Conservation (phyloP, 306 rosid genomes). For the Oemleria cerasiformis region DNA sequence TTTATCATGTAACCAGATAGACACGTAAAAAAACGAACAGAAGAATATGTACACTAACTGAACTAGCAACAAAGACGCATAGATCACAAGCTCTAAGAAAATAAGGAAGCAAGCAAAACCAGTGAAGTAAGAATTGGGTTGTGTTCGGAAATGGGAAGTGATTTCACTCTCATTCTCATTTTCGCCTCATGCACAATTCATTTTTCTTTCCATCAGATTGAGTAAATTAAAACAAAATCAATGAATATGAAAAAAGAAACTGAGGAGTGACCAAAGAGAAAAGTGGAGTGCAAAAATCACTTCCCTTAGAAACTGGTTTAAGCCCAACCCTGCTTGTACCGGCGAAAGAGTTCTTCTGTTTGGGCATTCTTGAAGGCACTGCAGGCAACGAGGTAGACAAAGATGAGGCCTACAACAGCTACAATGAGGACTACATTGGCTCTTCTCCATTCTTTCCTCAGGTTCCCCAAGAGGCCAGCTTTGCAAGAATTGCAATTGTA, state of each 20-base stretch:
- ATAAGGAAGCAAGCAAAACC: no score
- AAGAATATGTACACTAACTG: constrained; percentile 19
- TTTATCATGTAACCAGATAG: background rate
- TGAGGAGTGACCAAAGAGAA: no score
- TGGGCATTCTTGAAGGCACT: constrained; percentile 93
- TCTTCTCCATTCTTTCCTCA: constrained; percentile 80
- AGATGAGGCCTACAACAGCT: constrained; percentile 67
- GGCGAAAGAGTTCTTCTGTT: constrained; percentile 76
- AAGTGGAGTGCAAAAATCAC: no score
- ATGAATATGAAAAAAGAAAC: no score
- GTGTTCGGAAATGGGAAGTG: background rate
- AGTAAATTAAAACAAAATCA: no score
- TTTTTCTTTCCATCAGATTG: no score
- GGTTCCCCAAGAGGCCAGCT: constrained; percentile 87
- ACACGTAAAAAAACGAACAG: background rate
- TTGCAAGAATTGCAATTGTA: constrained; percentile 87
- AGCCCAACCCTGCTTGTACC: constrained; percentile 80
- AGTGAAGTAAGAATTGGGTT: background rate
- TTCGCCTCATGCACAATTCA: no score
- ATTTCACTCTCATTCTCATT: no score
- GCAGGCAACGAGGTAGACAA: constrained; percentile 80
- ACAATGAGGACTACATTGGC: constrained; percentile 75
- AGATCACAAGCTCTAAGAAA: background rate
- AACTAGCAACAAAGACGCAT: background rate
- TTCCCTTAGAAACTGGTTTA: background rate